Evolutionary conservation across 345 rosid species (phyloP), one percentile per base, ranked within the genome.

Genomic region (Salix viminalis): DNA sequence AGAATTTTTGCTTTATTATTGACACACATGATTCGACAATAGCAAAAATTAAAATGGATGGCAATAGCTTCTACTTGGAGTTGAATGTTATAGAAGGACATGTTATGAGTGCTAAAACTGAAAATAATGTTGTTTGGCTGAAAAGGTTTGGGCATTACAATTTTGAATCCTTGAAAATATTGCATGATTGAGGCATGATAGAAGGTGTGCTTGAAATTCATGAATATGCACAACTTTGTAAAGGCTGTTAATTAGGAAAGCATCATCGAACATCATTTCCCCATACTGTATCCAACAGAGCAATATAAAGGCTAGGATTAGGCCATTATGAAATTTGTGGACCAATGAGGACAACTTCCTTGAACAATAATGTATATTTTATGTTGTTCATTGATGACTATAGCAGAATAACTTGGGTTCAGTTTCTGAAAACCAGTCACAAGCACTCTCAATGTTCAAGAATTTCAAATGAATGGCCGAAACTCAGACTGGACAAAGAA

Each of bases 281-380:
- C 6, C 1, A 6, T 1, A 0, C 0, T 8, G 1, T 0, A 2
- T 13, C n/a, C 0, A 46, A 65, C 14, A n/a, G 41, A 14, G 65
- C 30, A 0, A n/a, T 0, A 0, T 1, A 36, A 0, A 71, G 19
- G 14, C 12, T 72, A 0, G 4, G 65, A 13, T 10, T 66, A 7
- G 67, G 50, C 0, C 72, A 78, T 21, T 15, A 23, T 0, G 36
- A 78, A 9, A 3, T 72, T 0, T 78, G 24, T 78, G 68, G 80
- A 7, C 77, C 66, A 12, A 78, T 78, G 10, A 48, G 23, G 0
- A 72, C 67, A 1, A 0, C 60, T 0, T 34, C 69, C 0, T 54
- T 58, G 5, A 23, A 2, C 18, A 50, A 21, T 0, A 30, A 16
- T 26, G 0, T 7, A 2, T 56, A 56, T 12, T 72, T 78, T 21